A percentile compares a stretch with the other conserved stretches of the same genome.
phyloP scores from a whole-genome alignment of 2,329 filamentous ascomycete genomes.

The Alternaria ethzedia region DNA sequence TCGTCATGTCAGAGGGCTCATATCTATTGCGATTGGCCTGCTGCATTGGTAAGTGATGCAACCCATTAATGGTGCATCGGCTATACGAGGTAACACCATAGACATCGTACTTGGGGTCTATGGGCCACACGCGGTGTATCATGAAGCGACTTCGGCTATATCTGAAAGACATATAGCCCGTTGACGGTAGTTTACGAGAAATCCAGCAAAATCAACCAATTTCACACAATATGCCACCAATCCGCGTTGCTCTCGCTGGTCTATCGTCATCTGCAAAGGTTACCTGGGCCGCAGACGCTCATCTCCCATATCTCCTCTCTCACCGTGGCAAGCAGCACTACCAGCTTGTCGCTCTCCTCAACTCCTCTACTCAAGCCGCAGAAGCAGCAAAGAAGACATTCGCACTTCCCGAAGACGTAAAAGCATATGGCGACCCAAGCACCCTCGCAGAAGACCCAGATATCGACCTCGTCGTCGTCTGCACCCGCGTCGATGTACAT shows the following conservation, averaged over 20 bases:
- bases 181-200: not conserved
- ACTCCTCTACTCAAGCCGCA: constrained; percentile 52
- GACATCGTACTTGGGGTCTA: not conserved
- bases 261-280: constrained; percentile 60
- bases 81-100: not conserved
- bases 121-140: not conserved
- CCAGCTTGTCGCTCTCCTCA: constrained; percentile 55
- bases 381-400: constrained; percentile 49
- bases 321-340: constrained; percentile 45
- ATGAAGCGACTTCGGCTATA: not conserved
- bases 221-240: constrained; percentile 53
- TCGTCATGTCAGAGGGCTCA: not conserved
- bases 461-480: constrained; percentile 56
- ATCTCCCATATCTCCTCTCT: constrained; percentile 66
- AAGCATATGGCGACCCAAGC: constrained; percentile 53
- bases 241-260: constrained; percentile 64
- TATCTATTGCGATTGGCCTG: not conserved
- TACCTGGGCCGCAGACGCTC: constrained; percentile 62
- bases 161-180: not conserved
- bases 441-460: constrained; percentile 49
- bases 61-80: not conserved
- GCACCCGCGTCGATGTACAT: constrained; percentile 63
- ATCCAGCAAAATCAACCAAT: not conserved
- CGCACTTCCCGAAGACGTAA: constrained; percentile 45
- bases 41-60: not conserved